Conservation (phyloP, 225 moss, liverwort and hornwort genomes). For the Sphagnum tenellum region DNA sequence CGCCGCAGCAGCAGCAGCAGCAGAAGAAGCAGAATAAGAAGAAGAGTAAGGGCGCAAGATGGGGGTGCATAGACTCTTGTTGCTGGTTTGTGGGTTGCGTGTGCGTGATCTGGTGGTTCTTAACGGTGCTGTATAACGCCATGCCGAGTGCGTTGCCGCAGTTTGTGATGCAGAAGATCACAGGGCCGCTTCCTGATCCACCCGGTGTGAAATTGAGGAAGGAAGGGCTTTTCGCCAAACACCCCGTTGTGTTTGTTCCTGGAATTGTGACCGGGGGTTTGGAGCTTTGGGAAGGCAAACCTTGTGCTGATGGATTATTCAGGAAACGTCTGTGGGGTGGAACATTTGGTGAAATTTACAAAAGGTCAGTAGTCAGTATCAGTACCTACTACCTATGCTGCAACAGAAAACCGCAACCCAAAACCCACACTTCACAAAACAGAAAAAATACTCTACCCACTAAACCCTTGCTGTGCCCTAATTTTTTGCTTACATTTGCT, state of each 20-base stretch:
- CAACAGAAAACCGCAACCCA: too few relatives aligned
- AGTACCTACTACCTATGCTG: too few relatives aligned
- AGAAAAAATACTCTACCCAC: too few relatives aligned
- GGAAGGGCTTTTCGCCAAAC: conserved; percentile 40
- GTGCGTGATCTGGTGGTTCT: conserved; percentile 45
- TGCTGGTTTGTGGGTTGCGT: conserved; percentile 55
- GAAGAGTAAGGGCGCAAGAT: conserved; percentile 14
- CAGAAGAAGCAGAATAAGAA: conserved; percentile 1
- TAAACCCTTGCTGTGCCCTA: too few relatives aligned
- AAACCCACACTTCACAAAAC: too few relatives aligned
- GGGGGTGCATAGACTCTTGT: conserved; percentile 54
- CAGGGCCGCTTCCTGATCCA: conserved; percentile 46
- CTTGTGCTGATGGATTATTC: conserved; percentile 46
- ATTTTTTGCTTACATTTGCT: too few relatives aligned
- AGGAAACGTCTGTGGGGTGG: conserved; percentile 66
- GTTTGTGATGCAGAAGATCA: conserved; percentile 46
- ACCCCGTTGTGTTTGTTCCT: conserved; percentile 56
- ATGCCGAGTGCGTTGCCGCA: conserved; percentile 37
- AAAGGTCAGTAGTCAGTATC: conserved; percentile 18
- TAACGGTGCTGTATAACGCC: conserved; percentile 50
- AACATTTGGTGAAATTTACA: conserved; percentile 60
- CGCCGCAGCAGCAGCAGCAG: neutral
- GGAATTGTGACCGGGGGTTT: conserved; percentile 64
- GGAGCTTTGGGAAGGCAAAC: conserved; percentile 57
- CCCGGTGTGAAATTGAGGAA: conserved; percentile 48